phyloP scores from a whole-genome alignment of 352 stramenopile genomes.

The Peronospora destructor region DNA sequence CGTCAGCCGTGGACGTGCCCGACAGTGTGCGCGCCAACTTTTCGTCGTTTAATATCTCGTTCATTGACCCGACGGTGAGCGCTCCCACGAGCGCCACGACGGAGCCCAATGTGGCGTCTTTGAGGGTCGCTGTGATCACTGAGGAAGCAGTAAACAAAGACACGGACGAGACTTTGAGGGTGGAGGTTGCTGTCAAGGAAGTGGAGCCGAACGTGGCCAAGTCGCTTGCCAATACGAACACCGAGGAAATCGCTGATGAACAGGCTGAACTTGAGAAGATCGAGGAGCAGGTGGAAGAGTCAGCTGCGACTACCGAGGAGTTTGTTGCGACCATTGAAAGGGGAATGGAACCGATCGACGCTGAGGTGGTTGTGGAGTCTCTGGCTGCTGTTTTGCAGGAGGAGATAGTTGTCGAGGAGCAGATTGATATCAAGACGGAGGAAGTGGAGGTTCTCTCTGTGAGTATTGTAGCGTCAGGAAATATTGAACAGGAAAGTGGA shows the following conservation, averaged over 20 bases:
- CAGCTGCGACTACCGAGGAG: background rate
- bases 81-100: constrained; percentile 29
- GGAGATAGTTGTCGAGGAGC: background rate
- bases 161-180: background rate
- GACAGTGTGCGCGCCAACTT: constrained; percentile 44
- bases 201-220: background rate
- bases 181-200: background rate
- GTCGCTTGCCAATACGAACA: background rate
- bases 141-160: constrained; percentile 1
- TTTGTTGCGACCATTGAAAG: background rate
- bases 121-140: constrained; percentile 1
- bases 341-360: background rate
- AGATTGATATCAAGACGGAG: background rate
- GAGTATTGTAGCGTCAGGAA: background rate
- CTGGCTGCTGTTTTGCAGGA: background rate
- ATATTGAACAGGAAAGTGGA: background rate
- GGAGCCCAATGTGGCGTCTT: constrained; percentile 28
- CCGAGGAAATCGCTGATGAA: background rate
- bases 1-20: constrained; percentile 29
- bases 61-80: constrained; percentile 41
- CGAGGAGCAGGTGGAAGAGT: background rate
- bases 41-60: constrained; percentile 49
- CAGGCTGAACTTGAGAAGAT: background rate
- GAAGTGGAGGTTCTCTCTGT: background rate
- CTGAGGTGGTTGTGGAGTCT: background rate